phyloP scores from a whole-genome alignment of 257 asterid species.

The Solanum piurae region DNA sequence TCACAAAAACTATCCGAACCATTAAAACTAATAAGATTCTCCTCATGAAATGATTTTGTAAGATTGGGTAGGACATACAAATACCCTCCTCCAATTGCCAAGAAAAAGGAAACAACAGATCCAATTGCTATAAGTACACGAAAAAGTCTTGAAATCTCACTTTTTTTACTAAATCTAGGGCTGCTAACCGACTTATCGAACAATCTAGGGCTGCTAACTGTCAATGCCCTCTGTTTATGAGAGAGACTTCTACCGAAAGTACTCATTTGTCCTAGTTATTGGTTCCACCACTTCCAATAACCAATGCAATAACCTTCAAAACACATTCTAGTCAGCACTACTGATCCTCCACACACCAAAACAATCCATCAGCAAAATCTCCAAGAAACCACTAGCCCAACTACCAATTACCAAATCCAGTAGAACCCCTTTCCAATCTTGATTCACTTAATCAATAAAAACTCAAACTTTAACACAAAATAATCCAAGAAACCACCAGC shows the following conservation, averaged over 20 bases:
- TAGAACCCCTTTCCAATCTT: neutral
- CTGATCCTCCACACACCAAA: neutral
- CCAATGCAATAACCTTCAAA: neutral
- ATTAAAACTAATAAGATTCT: constrained; percentile 15
- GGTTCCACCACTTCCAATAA: constrained; percentile 12
- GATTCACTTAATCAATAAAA: neutral
- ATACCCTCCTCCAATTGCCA: constrained; percentile 49
- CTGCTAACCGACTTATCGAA: constrained; percentile 17
- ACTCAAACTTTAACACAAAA: neutral
- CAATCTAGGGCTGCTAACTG: constrained; percentile 42
- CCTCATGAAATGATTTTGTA: constrained; percentile 31
- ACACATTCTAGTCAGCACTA: neutral
- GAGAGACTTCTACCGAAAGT: constrained; percentile 41
- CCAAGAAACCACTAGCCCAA: neutral
- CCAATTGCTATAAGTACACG: constrained; percentile 24
- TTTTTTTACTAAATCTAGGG: constrained; percentile 41
- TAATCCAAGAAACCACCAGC: neutral
- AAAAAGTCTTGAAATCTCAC: constrained; percentile 26
- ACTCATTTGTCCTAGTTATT: constrained; percentile 21
- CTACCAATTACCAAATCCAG: neutral
- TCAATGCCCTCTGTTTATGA: constrained; percentile 39
- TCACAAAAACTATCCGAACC: constrained; percentile 29
- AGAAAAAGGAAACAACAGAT: constrained; percentile 39
- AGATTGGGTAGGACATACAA: constrained; percentile 59
- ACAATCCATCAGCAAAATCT: neutral